Conservation (phyloP, 2,329 filamentous ascomycete genomes). For the Lojkania enalia region DNA sequence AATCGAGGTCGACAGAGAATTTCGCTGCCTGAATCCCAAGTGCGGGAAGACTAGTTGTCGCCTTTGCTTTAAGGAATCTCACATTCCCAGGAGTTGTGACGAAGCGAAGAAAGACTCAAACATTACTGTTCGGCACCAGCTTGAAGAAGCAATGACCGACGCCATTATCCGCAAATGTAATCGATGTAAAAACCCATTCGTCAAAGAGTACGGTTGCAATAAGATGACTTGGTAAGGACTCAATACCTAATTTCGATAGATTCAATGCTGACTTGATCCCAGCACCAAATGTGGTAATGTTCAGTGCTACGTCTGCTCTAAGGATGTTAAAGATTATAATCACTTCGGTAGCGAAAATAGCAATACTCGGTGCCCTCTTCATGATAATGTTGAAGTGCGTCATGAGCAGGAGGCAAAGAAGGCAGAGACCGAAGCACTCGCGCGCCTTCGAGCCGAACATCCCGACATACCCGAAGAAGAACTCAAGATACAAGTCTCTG, state of each 20-base stretch:
- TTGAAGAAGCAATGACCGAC: slow-evolving; percentile 84
- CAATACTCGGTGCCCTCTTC: slow-evolving; percentile 64
- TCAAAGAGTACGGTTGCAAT: slow-evolving; percentile 81
- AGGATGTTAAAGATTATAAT: slow-evolving; percentile 63
- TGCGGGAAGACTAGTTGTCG: slow-evolving; percentile 60
- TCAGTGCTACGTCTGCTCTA: slow-evolving; percentile 72
- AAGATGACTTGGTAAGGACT: slow-evolving; percentile 86
- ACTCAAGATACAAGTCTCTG: slow-evolving; percentile 62
- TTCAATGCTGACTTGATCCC: too few species aligned
- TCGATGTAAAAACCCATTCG: slow-evolving; percentile 70
- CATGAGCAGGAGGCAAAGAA: slow-evolving; percentile 65
- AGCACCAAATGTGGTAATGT: slow-evolving; percentile 57
- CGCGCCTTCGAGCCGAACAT: slow-evolving; percentile 60
- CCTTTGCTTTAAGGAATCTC: slow-evolving; percentile 68
- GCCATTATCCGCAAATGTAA: slow-evolving; percentile 79
- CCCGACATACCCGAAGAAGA: slow-evolving; percentile 62
- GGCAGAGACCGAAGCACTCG: slow-evolving; percentile 63
- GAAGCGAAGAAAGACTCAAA: slow-evolving; percentile 65
- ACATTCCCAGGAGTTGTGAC: slow-evolving; percentile 72
- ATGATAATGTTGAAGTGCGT: slow-evolving; percentile 63
- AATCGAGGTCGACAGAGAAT: slow-evolving; percentile 70
- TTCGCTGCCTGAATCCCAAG: slow-evolving; percentile 67
- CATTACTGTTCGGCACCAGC: slow-evolving; percentile 62
- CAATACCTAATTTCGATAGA: too few species aligned
- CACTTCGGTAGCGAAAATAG: slow-evolving; percentile 67